Evolutionary conservation across 1,284 basidiomycete genomes (phyloP), one percentile per base, ranked within the genome.

Genomic region (Pterulicium gracile): DNA sequence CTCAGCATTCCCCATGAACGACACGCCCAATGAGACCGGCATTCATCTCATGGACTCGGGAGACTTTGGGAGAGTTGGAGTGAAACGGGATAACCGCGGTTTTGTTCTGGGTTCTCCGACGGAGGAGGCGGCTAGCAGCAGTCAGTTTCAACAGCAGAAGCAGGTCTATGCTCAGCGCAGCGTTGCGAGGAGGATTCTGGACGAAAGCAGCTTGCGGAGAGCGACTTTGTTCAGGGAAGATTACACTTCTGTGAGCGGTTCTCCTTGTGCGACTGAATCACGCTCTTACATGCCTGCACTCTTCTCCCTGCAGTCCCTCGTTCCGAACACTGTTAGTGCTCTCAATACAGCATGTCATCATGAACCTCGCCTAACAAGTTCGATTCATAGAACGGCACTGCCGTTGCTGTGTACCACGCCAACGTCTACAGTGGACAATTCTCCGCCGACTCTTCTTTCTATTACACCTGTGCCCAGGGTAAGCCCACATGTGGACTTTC

Each of bases 351-450:
- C 27, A 32, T n/a, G 7, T n/a, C 10, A 10, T 32, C 27, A 10
- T 32, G 27, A 32, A 7, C 10, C 27, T 32, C 27, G n/a, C 27
- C 27, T 10, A 7, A 32, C n/a, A 32, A 32, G n/a, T n/a, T n/a
- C n/a, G n/a, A n/a, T 32, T 32, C 7, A 10, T 32, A 32, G 27
- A 32, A 78, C 52, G 95, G 95, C 2, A 88, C 88, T 1, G 78
- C 90, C 10, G 93, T 98, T 0, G 89, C 91, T 1, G 69, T 72
- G 27, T 93, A 93, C 56, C 72, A 74, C 2, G 69, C 81, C 12
- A 89, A 92, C 49, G 82, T 93, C 24, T 98, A 98, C 59, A 89
- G 85, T 10, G 96, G 91, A 0, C 94, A 97, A 61, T 98, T 85
- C 63, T 93, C 90, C 13, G 70, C 50, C 83, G 86, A 89, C 61